Evolutionary conservation across 2,329 filamentous ascomycete genomes (phyloP).

Genomic region (Colletotrichum lini): DNA sequence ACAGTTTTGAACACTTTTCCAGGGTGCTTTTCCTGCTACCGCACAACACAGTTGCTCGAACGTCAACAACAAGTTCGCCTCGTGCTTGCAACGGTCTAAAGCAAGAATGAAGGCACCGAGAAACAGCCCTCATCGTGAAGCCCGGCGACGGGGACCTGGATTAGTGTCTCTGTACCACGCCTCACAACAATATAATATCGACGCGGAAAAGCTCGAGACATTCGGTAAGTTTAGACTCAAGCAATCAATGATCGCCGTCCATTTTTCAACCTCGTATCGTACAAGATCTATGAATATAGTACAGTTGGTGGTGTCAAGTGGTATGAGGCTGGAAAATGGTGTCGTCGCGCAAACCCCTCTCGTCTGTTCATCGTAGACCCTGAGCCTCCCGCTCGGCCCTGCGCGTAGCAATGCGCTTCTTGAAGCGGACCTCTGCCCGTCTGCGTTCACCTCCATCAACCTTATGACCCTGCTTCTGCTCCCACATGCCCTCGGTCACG

Average conservation of each 20-base stretch:
- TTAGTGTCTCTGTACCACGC: slow-evolving; percentile 6
- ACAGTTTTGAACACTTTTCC: neutral
- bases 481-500: slow-evolving; percentile 92
- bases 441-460: slow-evolving; percentile 96
- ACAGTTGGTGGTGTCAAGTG: slow-evolving; percentile 40
- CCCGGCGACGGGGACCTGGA: neutral
- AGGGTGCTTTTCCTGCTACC: too few species aligned
- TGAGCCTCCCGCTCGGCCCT: slow-evolving; percentile 73
- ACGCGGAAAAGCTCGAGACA: neutral
- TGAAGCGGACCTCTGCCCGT: slow-evolving; percentile 87
- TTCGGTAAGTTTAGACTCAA: neutral
- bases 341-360: slow-evolving; percentile 1
- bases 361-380: slow-evolving; percentile 32
- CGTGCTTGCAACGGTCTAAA: neutral
- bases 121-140: slow-evolving; percentile 15
- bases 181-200: slow-evolving; percentile 3
- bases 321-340: slow-evolving; percentile 33
- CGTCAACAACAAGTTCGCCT: neutral
- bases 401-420: slow-evolving; percentile 84
- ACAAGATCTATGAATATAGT: slow-evolving; percentile 41
- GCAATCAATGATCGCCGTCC: slow-evolving; percentile 28
- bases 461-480: slow-evolving; percentile 88
- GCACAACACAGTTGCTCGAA: neutral
- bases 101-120: slow-evolving; percentile 1
- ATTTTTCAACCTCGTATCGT: slow-evolving; percentile 39